Conservation (phyloP, 2,329 filamentous ascomycete species). For the Xylaria sp. region DNA sequence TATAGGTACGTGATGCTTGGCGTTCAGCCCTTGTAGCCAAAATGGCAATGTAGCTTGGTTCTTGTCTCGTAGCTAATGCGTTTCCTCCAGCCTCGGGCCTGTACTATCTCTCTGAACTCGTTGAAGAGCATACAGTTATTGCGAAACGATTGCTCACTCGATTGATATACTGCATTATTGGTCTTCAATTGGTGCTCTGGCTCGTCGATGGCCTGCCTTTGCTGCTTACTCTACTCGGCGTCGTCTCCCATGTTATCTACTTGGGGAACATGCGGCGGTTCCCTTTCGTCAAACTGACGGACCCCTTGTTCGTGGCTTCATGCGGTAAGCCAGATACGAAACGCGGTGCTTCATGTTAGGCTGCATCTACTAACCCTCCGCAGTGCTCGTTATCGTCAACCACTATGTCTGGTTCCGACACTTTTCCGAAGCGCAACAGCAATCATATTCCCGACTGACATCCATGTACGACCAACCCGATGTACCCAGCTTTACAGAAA, state of each 20-base stretch:
- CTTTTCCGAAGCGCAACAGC: slow-evolving; percentile 72
- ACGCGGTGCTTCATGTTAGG: not conserved
- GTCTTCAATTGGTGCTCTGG: slow-evolving; percentile 74
- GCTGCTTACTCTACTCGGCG: slow-evolving; percentile 72
- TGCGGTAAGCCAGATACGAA: slow-evolving; percentile 65
- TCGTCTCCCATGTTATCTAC: slow-evolving; percentile 84
- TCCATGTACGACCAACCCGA: slow-evolving; percentile 67
- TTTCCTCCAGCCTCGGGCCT: slow-evolving; percentile 78
- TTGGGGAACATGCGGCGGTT: slow-evolving; percentile 80
- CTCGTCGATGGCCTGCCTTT: slow-evolving; percentile 87
- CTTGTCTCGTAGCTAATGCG: slow-evolving; percentile 25
- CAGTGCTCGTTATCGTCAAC: slow-evolving; percentile 82
- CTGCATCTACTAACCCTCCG: slow-evolving; percentile 30
- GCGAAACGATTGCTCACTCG: slow-evolving; percentile 85
- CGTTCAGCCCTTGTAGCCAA: not conserved
- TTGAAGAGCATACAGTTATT: slow-evolving; percentile 95
- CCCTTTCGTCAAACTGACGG: slow-evolving; percentile 80
- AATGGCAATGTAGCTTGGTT: too few species aligned
- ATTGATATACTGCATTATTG: slow-evolving; percentile 84
- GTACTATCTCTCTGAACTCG: slow-evolving; percentile 97
- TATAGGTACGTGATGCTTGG: slow-evolving; percentile 66
- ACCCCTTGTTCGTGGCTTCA: slow-evolving; percentile 84
- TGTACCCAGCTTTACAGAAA: slow-evolving; percentile 87
- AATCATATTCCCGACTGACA: slow-evolving; percentile 61
- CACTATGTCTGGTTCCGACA: slow-evolving; percentile 97